A percentile compares a stretch with the other conserved stretches of the same genome.
phyloP scores from a whole-genome alignment of 345 rosid genomes.

The Murraya paniculata region DNA sequence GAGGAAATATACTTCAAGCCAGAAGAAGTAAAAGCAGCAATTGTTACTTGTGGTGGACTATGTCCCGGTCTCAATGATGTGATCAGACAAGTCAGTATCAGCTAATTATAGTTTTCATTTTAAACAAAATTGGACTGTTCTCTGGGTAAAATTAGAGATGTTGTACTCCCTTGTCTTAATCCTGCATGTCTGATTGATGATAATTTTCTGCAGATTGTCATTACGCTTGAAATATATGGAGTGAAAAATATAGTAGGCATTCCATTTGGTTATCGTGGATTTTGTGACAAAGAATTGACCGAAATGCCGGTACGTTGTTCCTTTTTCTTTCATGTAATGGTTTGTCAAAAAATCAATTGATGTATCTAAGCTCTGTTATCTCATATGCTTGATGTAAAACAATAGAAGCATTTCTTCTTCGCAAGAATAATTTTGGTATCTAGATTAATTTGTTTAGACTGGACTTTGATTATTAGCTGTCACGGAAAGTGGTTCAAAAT shows the following conservation, averaged over 20 bases:
- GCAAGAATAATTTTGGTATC: background rate
- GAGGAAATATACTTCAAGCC: slow-evolving; percentile 85
- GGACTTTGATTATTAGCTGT: slow-evolving; percentile 53
- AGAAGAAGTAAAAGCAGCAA: slow-evolving; percentile 87
- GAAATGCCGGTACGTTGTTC: slow-evolving; percentile 69
- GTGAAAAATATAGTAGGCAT: slow-evolving; percentile 93
- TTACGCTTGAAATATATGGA: slow-evolving; percentile 94
- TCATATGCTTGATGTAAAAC: background rate
- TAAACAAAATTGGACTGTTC: background rate
- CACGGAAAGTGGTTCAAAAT: slow-evolving; percentile 92
- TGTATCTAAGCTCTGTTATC: slow-evolving; percentile 1
- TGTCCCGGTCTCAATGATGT: slow-evolving; percentile 98
- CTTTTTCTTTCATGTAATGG: slow-evolving; percentile 7
- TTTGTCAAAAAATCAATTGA: slow-evolving; percentile 6
- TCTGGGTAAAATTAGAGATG: background rate
- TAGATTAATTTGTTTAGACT: slow-evolving; percentile 9
- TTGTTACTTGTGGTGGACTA: slow-evolving; percentile 93
- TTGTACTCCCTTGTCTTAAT: background rate
- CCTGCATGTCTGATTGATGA: background rate
- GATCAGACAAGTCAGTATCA: slow-evolving; percentile 67
- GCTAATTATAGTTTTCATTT: background rate
- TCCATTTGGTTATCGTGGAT: slow-evolving; percentile 95
- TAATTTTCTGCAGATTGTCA: slow-evolving; percentile 66
- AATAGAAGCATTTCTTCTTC: background rate
- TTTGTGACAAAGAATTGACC: slow-evolving; percentile 59